Base-by-base conservation (phyloP, 441 rosid species). In the Breynia disticha region DNA sequence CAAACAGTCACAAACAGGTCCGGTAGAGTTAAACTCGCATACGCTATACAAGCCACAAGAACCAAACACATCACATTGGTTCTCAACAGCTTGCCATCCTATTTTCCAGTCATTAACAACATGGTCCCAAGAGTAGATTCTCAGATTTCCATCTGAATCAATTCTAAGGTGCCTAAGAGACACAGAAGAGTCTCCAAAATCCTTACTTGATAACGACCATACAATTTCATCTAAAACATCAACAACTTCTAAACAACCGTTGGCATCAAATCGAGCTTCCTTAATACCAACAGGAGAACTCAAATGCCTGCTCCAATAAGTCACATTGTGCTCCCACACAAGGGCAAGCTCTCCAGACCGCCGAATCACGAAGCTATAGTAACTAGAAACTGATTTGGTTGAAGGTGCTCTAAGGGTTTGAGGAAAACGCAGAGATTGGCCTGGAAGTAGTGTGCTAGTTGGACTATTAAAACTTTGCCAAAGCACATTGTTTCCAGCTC, bases 71-170 rank as follows among this genome's bases (percentile, higher is more conserved):
- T 63, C 20, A 19, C 79, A 75, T 60, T 71, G 79, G 51, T 68
- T 71, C 57, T 69, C 74, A 63, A 68, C 73, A 7, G 73, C 79
- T 64, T 71, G 73, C 79, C 75, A 74, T 15, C 64, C 68, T 46
- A 71, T 59, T 35, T 62, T 71, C 79, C 76, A 68, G 16, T 47
- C 60, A 49, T 41, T 54, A 9, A 32, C 54, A 21, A 18, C 54
- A 18, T 24, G 49, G 47, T 67, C 54, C 79, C 79, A 74, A 0
- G 71, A 64, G 64, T 67, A 70, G 11, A 73, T 67, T 52, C 78
- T 73, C 60, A 74, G 49, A 62, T 74, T 74, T 45, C 79, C 76
- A 57, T 75, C 79, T 37, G 69, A 62, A 55, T 67, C 76, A 52
- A 71, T 68, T 65, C 66, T 68, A 35, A 68, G 70, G 55, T 57